phyloP scores from a whole-genome alignment of 495 filamentous ascomycete species.

The Bombardia bombarda region DNA sequence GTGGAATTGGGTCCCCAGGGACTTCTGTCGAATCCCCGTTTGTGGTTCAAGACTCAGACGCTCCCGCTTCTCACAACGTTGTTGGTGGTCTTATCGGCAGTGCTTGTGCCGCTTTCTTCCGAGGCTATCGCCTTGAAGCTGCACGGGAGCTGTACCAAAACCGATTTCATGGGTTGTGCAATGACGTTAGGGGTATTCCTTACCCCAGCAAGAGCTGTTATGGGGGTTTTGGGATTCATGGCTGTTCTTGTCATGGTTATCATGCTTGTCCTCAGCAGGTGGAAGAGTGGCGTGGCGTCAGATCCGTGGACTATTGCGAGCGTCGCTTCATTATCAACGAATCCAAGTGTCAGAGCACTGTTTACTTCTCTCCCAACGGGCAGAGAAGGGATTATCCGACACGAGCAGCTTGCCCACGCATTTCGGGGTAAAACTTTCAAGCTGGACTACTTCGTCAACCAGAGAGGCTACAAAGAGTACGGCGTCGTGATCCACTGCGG shows the following conservation, averaged over 20 bases:
- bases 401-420: conserved; percentile 11
- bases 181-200: conserved; percentile 27
- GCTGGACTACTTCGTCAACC: conserved; percentile 24
- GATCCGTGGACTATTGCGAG: conserved; percentile 37
- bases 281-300: conserved; percentile 26
- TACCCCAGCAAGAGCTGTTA: conserved; percentile 15
- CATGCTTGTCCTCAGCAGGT: conserved; percentile 16
- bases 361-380: conserved; percentile 18
- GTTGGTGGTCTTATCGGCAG: conserved; percentile 18
- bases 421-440: conserved; percentile 24
- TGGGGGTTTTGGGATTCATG: conserved; percentile 21
- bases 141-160: conserved; percentile 17
- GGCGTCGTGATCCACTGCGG: conserved; percentile 21
- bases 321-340: conserved; percentile 25
- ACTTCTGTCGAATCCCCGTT: conserved; percentile 15
- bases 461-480: conserved; percentile 23
- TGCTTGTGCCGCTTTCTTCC: conserved; percentile 25
- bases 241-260: conserved; percentile 15
- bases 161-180: conserved; percentile 22
- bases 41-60: conserved; percentile 17
- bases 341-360: conserved; percentile 20
- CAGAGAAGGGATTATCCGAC: conserved; percentile 12
- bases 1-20: conserved; percentile 20
- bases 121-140: conserved; percentile 27
- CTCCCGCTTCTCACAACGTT: conserved; percentile 21